Base-by-base conservation (phyloP, 352 stramenopile genomes). In the Globisporangium takayamanum region DNA sequence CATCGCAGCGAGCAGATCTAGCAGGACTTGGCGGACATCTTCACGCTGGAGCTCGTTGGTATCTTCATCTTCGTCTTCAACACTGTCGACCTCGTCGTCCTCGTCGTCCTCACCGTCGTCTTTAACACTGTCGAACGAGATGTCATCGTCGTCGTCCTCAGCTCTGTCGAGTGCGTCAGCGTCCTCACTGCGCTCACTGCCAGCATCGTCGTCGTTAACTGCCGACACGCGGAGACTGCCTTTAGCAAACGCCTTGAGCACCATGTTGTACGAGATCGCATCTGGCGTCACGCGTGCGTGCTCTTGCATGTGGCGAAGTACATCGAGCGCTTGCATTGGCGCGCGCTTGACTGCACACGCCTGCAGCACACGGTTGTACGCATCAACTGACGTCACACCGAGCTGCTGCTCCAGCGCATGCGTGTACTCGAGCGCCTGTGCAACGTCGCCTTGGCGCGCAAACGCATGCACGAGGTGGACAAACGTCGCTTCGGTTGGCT, bases 281-380 rank as follows among this genome's bases (percentile, higher is more conserved):
- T 88, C 67, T 5, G 69, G 73, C 18, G 47, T 26, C 20, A 80
- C 36, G 8, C 60, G 62, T 25, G 58, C 47, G 41, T 74, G 60
- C 12, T 61, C 25, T 8, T 66, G 51, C 42, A 89, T 78, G 51
- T 77, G 68, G 15, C 52, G 28, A 18, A 89, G 42, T 2, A 85
- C 54, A 33, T 80, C 62, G 12, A 89, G 42, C 2, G 78, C 80
- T 33, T 58, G 65, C 28, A 70, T 53, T 39, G 74, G 68, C 8
- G 64, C 57, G n/a, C 53, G 68, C 33, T 68, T 66, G 15, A 79
- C 67, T 0, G 69, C 72, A 50, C 82, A 89, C 14, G 82, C 80
- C 42, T 85, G 60, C 16, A 90, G 53, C 30, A 89, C 65, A 5
- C 73, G 71, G 28, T 89, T 87, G 49, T 76, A 88, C 18, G 78